Conservation (phyloP, 306 rosid species). For the Mucuna pruriens region DNA sequence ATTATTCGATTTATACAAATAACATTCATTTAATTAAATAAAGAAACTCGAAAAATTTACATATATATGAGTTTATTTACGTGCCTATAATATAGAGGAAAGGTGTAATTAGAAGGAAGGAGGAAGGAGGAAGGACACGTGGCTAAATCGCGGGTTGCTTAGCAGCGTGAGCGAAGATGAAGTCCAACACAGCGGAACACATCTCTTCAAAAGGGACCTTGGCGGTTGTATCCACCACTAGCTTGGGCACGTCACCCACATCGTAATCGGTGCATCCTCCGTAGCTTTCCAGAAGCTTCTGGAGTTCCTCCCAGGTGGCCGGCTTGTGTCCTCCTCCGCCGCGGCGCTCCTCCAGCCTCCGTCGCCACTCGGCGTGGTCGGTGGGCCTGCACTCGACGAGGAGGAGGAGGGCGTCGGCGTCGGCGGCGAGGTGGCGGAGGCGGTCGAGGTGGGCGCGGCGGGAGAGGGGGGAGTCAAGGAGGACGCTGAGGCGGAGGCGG, state of each 20-base stretch:
- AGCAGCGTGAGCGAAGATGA: conserved; percentile 42
- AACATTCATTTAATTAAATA: no score
- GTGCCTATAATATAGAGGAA: no score
- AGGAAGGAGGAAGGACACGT: conserved; percentile 22
- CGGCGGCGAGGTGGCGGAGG: conserved; percentile 42
- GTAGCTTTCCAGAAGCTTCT: conserved; percentile 64
- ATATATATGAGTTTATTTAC: no score
- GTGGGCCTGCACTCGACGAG: conserved; percentile 64
- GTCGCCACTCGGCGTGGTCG: conserved; percentile 56
- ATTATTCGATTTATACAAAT: no score
- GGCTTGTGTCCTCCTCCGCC: conserved; percentile 54
- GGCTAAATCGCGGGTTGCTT: background rate
- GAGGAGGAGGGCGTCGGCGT: conserved; percentile 34
- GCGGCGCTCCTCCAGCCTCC: conserved; percentile 55
- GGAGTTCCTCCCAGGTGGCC: conserved; percentile 65
- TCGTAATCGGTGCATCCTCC: conserved; percentile 71
- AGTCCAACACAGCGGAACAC: conserved; percentile 54
- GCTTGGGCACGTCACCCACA: conserved; percentile 53
- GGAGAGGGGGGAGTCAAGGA: conserved; percentile 79
- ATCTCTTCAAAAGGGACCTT: conserved; percentile 34
- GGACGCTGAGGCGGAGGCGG: conserved; percentile 62
- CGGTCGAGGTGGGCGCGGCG: conserved; percentile 60
- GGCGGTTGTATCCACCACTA: conserved; percentile 66
- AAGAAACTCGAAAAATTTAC: no score
- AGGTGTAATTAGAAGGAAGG: no score